These are phyloP conservation scores for Aspergillus udagawae DNA, from an alignment of 2,329 filamentous ascomycete genomes.

Conservation along the genomic window DNA sequence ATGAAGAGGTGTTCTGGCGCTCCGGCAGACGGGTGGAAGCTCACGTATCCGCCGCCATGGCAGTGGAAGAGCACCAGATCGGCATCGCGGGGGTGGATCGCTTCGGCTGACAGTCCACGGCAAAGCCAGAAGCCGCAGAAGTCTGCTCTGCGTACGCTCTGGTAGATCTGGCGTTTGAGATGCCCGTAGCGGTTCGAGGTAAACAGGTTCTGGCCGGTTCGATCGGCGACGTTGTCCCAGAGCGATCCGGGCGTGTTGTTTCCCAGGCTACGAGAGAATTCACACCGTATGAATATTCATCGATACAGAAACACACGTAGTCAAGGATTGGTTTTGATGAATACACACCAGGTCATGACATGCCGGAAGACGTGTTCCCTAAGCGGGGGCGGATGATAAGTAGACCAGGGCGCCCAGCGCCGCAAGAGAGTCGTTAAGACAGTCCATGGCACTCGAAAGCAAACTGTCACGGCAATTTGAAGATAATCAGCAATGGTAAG, in stretches of 20 bases:
- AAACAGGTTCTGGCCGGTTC: slow-evolving; percentile 1
- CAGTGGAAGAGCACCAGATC: slow-evolving; percentile 17
- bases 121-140: slow-evolving; percentile 14
- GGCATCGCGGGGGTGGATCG: slow-evolving; percentile 7
- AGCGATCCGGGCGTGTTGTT: slow-evolving; percentile 10
- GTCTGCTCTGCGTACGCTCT: neutral
- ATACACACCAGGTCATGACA: slow-evolving; percentile 14
- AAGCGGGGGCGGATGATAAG: slow-evolving; percentile 10
- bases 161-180: slow-evolving; percentile 8
- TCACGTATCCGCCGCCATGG: slow-evolving; percentile 20
- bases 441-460: slow-evolving; percentile 11
- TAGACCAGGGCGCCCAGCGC: slow-evolving; percentile 9
- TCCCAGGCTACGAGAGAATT: slow-evolving; percentile 5
- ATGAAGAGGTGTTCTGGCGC: slow-evolving; percentile 15
- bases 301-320: neutral
- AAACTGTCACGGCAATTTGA: slow-evolving; percentile 7
- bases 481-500: slow-evolving; percentile 4
- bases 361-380: slow-evolving; percentile 14
- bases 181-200: slow-evolving; percentile 10
- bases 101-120: slow-evolving; percentile 5
- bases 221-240: slow-evolving; percentile 4
- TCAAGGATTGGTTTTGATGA: neutral
- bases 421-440: slow-evolving; percentile 10
- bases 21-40: slow-evolving; percentile 12
- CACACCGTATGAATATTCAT: neutral